Conservation (phyloP, 2,329 filamentous ascomycete species). For the Shiraia sp. region DNA sequence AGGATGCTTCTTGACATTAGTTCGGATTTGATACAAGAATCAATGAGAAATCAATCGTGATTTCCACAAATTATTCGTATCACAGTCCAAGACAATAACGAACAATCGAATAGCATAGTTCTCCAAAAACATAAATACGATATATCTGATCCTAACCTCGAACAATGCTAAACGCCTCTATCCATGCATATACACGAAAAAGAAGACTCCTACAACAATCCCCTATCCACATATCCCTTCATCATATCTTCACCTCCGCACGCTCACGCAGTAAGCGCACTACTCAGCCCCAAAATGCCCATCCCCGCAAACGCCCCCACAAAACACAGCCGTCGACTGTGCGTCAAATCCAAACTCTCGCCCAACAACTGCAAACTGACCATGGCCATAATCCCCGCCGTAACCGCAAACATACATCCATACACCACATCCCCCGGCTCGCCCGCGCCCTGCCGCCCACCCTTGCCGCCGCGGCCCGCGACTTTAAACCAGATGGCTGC, state of each 20-base stretch:
- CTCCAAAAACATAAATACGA: too few species aligned
- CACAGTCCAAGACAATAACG: too few species aligned
- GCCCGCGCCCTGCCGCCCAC: slow-evolving; percentile 44
- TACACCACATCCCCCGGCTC: slow-evolving; percentile 64
- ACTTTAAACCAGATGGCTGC: slow-evolving; percentile 86
- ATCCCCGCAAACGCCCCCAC: slow-evolving; percentile 84
- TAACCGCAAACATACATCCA: slow-evolving; percentile 82
- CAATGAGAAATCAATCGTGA: too few species aligned
- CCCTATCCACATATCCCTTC: too few species aligned
- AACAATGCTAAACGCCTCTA: too few species aligned
- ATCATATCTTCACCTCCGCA: background rate
- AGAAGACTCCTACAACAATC: too few species aligned
- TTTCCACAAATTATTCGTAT: background rate
- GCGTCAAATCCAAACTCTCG: slow-evolving; percentile 81
- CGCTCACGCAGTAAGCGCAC: slow-evolving; percentile 70
- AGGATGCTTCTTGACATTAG: too few species aligned
- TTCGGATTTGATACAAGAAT: too few species aligned
- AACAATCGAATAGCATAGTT: too few species aligned
- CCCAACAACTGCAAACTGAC: slow-evolving; percentile 88
- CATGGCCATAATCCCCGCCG: slow-evolving; percentile 92
- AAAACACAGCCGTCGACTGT: slow-evolving; percentile 76
- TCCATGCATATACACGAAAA: too few species aligned
- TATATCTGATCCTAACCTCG: too few species aligned
- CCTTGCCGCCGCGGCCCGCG: slow-evolving; percentile 50
- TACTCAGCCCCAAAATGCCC: slow-evolving; percentile 82